Base-by-base conservation (phyloP, 257 asterid genomes). In the Sherardia arvensis region DNA sequence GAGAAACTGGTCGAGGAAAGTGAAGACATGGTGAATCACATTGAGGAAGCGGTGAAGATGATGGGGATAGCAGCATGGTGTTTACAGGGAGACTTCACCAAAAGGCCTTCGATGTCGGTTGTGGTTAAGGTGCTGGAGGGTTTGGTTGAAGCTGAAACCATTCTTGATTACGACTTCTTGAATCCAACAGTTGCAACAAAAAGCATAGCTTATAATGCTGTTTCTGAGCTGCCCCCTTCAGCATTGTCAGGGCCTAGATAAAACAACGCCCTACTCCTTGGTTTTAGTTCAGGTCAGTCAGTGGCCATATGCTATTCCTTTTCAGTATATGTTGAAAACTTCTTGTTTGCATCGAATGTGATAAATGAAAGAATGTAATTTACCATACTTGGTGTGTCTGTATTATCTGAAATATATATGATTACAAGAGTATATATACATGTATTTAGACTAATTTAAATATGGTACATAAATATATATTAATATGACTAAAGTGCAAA, bases 101-200 rank as follows among this genome's bases (percentile, higher is more conserved):
- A 36, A 28, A 65, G 79, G 62, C 79, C 79, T 18, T 59, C 75
- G 23, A 69, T 69, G 74, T 74, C 79, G 1, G 12, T 59, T 56
- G 62, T 68, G 18, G 69, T 66, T 48, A 69, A 74, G 64, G 79
- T 65, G 17, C 26, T 74, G n/a, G 66, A 74, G n/a, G 79, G 65
- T 26, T 43, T 53, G 18, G 57, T 66, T 27, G 57, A 12, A 26
- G 58, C 54, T 25, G 71, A 71, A 57, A 60, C 73, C 40, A 38
- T 49, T 57, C 28, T 69, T 27, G 68, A 69, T 10, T 69, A 61
- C n/a, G 56, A 56, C 29, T 62, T 69, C 63, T 12, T 28, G 9
- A 15, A 63, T 29, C 47, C 59, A 62, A 32, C 58, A 7, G 26
- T 32, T 9, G 27, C 51, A 32, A 66, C 26, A 26, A 36, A 10